Evolutionary conservation across 345 rosid genomes (phyloP).

Genomic region (Murraya koenigii): DNA sequence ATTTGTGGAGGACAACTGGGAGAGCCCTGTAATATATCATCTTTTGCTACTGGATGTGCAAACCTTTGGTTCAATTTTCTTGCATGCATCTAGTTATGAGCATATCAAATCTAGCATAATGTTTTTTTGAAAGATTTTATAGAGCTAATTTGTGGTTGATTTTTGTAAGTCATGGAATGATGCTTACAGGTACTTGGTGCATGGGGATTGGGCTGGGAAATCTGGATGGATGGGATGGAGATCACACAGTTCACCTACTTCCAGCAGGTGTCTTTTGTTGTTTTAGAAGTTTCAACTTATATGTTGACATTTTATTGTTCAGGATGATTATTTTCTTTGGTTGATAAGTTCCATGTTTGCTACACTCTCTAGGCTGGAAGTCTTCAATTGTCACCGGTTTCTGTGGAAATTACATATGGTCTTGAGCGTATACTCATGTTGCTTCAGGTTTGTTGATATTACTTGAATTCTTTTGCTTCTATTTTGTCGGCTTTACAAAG

Average conservation of each 20-base stretch:
- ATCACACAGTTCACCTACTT: slow-evolving; percentile 97
- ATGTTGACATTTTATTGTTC: background rate
- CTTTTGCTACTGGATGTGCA: slow-evolving; percentile 11
- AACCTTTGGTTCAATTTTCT: slow-evolving; percentile 1
- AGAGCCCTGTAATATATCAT: slow-evolving; percentile 77
- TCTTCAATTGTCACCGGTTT: slow-evolving; percentile 82
- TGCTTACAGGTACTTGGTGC: slow-evolving; percentile 90
- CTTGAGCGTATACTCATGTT: slow-evolving; percentile 97
- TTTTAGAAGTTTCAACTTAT: background rate
- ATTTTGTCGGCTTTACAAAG: slow-evolving; percentile 13
- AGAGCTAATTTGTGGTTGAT: background rate
- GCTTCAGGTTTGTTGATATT: slow-evolving; percentile 65
- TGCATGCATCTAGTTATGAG: background rate
- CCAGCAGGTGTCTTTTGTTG: slow-evolving; percentile 71
- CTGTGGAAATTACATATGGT: slow-evolving; percentile 97
- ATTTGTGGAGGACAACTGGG: slow-evolving; percentile 99
- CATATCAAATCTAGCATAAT: background rate
- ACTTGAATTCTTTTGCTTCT: slow-evolving; percentile 6
- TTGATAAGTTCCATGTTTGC: slow-evolving; percentile 5
- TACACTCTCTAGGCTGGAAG: slow-evolving; percentile 69
- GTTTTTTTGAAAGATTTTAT: background rate
- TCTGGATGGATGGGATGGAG: slow-evolving; percentile 99
- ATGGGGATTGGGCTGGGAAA: slow-evolving; percentile 99
- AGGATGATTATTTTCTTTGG: background rate
- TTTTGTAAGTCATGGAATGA: slow-evolving; percentile 14